A percentile compares a stretch with the other conserved stretches of the same genome.
Conservation (phyloP, 768 basidiomycete species). For the Lactarius evosmus region DNA sequence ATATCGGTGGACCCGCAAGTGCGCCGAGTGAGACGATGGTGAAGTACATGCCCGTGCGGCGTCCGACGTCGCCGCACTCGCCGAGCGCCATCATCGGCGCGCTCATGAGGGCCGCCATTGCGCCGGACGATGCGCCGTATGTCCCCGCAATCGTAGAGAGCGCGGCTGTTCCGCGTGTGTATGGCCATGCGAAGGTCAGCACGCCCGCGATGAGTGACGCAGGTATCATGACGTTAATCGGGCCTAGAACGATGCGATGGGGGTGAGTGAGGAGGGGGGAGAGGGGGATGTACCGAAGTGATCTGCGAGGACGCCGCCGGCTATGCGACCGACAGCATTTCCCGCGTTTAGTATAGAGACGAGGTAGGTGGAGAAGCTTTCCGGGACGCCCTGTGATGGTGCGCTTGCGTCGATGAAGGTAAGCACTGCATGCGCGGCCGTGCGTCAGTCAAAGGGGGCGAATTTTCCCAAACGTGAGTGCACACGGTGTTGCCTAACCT, state of each 20-base stretch:
- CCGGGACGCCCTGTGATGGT: constrained; percentile 44
- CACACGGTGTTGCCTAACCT: not conserved
- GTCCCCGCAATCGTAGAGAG: constrained; percentile 54
- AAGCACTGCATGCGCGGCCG: constrained; percentile 42
- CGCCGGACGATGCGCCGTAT: constrained; percentile 66
- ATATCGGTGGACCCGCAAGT: constrained; percentile 67
- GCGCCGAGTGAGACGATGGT: constrained; percentile 60
- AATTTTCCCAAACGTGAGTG: not conserved
- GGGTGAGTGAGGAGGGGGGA: not conserved
- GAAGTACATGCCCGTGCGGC: constrained; percentile 62
- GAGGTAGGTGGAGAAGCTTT: constrained; percentile 58
- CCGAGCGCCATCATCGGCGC: constrained; percentile 64
- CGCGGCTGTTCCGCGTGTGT: constrained; percentile 42
- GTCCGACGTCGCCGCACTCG: constrained; percentile 55
- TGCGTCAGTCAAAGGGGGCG: not conserved
- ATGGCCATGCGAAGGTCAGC: constrained; percentile 72
- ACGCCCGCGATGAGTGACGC: constrained; percentile 54
- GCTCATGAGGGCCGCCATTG: constrained; percentile 53
- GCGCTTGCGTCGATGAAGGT: constrained; percentile 67
- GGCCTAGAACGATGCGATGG: constrained; percentile 41
- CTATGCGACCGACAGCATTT: constrained; percentile 58
- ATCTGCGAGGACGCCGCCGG: constrained; percentile 54
- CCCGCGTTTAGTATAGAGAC: constrained; percentile 66
- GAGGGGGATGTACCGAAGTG: constrained; percentile 40
- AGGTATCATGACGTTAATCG: constrained; percentile 66